phyloP scores from a whole-genome alignment of 148 eudicot species.

The Polygonum aviculare region DNA sequence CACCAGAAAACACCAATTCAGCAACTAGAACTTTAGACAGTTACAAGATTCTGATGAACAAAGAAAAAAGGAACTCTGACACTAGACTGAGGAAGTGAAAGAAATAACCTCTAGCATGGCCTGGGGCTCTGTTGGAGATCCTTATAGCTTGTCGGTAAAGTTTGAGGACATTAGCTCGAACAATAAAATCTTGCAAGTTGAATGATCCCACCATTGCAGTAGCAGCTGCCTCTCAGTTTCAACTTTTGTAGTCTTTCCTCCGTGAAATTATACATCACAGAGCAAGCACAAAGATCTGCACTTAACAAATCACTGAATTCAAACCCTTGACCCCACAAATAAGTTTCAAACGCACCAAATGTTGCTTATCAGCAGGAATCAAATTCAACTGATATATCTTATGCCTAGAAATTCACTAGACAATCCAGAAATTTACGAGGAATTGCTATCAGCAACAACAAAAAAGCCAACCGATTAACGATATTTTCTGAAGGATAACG shows the following conservation, averaged over 20 bases:
- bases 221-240: neutral
- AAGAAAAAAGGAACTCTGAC: neutral
- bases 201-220: conserved; percentile 38
- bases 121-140: conserved; percentile 71
- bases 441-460: too few relatives aligned
- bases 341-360: neutral
- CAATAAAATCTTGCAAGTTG: conserved; percentile 70
- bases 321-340: neutral
- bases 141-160: conserved; percentile 79
- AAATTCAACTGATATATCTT: neutral
- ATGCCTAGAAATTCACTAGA: neutral
- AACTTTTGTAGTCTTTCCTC: neutral
- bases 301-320: neutral
- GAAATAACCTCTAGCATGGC: conserved; percentile 45
- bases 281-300: neutral
- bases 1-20: neutral
- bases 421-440: neutral
- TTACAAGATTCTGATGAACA: neutral
- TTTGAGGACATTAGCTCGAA: conserved; percentile 82
- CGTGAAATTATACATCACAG: neutral
- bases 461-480: too few relatives aligned
- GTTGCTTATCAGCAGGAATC: neutral
- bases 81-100: neutral
- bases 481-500: too few relatives aligned
- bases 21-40: too few relatives aligned